phyloP scores from a whole-genome alignment of 352 stramenopile species.

The Phytopythium cucurbitacearum region DNA sequence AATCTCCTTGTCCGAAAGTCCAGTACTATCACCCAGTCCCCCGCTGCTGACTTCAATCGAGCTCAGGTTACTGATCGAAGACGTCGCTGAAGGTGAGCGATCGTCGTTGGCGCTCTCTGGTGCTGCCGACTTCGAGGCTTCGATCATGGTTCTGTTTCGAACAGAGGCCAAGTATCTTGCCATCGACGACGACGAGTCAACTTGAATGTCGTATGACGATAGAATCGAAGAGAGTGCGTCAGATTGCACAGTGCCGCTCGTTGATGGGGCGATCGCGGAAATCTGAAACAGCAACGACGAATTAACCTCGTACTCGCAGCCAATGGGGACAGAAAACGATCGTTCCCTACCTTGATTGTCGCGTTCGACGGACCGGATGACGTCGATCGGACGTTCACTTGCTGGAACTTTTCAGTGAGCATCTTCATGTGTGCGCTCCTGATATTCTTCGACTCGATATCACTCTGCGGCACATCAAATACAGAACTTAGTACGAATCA shows the following conservation, averaged over 20 bases:
- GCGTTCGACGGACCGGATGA: too few relatives aligned
- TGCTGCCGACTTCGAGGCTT: conserved; percentile 20
- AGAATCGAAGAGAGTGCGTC: conserved; percentile 37
- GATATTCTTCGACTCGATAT: conserved; percentile 75
- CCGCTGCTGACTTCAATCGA: conserved; percentile 10
- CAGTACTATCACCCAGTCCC: conserved; percentile 2
- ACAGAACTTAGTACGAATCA: background rate
- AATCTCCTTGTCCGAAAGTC: conserved; percentile 53
- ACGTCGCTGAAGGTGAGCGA: conserved; percentile 40
- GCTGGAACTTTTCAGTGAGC: conserved; percentile 52
- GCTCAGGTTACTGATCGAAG: conserved; percentile 29
- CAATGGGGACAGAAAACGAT: background rate
- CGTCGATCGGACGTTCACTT: background rate
- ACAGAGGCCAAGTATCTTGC: conserved; percentile 47
- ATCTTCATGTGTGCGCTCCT: conserved; percentile 73
- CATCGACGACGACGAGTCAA: conserved; percentile 48
- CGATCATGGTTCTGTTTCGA: conserved; percentile 31
- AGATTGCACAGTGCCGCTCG: conserved; percentile 2
- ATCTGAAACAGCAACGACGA: background rate
- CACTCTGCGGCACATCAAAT: conserved; percentile 22
- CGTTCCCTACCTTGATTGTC: too few relatives aligned
- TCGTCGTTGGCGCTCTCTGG: conserved; percentile 10
- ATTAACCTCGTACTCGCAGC: background rate
- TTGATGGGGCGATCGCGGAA: background rate
- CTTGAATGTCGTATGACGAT: conserved; percentile 40